Base-by-base conservation (phyloP, 495 filamentous ascomycete species). In the Penicilliopsis zonata region DNA sequence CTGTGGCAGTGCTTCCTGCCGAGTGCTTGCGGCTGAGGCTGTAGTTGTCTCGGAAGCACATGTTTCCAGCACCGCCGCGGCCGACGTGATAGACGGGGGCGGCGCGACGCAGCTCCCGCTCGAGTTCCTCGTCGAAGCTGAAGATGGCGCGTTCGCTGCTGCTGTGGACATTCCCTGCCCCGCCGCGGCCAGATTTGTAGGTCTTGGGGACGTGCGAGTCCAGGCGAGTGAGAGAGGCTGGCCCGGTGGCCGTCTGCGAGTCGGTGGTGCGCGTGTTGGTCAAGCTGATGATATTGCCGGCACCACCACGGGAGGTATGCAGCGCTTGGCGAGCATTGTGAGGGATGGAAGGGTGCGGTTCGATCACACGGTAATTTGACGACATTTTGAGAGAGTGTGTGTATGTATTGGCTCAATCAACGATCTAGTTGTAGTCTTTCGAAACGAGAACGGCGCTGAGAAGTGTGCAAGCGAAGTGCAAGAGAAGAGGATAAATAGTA, bases 71-170 rank as follows among this genome's bases (percentile, higher is more conserved):
- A 31, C 90, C 90, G 24, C 90, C 90, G 19, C 87, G 74, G 25
- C 90, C 90, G 33, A 90, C 78, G 49, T 90, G 78, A 61, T 76
- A 84, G 28, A 84, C 70, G 15, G 76, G 74, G 4, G 73, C 74
- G 18, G 72, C 63, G 31, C 61, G 70, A 42, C 70, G 66, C 38
- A 72, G 53, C 38, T 79, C 78, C 38, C 78, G 72, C 43, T 79
- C 70, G 37, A 88, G 75, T 53, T 95, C 88, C 67, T 95, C 88
- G 58, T 94, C 85, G 61, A 95, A 90, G 38, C 72, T 79, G 65
- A 94, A 81, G 45, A 84, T 74, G 40, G 82, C 70, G 27, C 80
- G 76, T 43, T 80, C 74, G 23, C 46, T 52, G 40, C 67, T 59
- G 39, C 63, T 61, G 63, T 82, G 80, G 38, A 86, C 69, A 60